These are phyloP conservation scores for Aspergillus funiculosus DNA, from an alignment of 495 filamentous ascomycete species.

Conservation along the genomic window DNA sequence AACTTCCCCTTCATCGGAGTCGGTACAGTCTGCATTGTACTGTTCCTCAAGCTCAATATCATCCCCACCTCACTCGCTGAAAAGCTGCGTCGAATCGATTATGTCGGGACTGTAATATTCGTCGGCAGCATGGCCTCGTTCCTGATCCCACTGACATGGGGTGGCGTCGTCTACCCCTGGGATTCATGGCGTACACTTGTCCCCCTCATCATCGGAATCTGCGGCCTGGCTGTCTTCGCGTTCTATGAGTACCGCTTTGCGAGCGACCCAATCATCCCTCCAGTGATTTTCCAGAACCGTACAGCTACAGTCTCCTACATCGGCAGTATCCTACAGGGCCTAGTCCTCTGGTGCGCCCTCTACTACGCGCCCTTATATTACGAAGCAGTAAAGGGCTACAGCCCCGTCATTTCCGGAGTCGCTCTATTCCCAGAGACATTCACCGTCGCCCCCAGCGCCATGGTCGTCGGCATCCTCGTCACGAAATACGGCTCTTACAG, in stretches of 20 bases:
- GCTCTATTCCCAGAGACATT: constrained; percentile 47
- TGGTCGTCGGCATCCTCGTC: constrained; percentile 44
- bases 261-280: constrained; percentile 45
- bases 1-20: constrained; percentile 47
- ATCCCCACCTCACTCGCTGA: constrained; percentile 16
- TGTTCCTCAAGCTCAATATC: constrained; percentile 39
- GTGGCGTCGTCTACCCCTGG: constrained; percentile 51
- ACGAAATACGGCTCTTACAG: constrained; percentile 42
- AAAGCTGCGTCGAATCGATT: constrained; percentile 46
- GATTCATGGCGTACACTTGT: constrained; percentile 43
- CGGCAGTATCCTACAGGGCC: constrained; percentile 43
- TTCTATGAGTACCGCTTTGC: constrained; percentile 27
- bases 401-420: constrained; percentile 41
- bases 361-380: constrained; percentile 48
- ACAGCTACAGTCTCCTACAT: constrained; percentile 42
- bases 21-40: constrained; percentile 40
- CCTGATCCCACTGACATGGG: constrained; percentile 52
- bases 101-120: constrained; percentile 49
- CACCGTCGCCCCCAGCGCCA: constrained; percentile 46
- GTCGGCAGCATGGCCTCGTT: constrained; percentile 39
- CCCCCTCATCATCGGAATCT: constrained; percentile 24
- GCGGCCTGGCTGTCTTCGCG: constrained; percentile 15
- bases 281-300: constrained; percentile 44
- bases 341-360: constrained; percentile 45
- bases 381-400: constrained; percentile 47